Conservation (phyloP, 306 rosid genomes). For the Heteromeles arbutifolia region DNA sequence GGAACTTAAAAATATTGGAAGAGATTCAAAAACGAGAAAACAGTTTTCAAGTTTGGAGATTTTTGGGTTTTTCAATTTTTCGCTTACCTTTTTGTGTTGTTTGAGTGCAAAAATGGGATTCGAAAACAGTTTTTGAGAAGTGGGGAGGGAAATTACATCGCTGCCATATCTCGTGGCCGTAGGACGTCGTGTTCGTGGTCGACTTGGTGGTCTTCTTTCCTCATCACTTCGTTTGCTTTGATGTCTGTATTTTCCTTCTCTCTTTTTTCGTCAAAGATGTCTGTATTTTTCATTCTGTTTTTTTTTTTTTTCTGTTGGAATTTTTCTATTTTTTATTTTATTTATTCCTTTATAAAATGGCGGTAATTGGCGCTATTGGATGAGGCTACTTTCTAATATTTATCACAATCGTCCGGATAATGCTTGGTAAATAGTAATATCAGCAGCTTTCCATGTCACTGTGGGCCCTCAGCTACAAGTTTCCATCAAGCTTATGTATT, state of each 20-base stretch:
- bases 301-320: not conserved
- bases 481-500: not conserved
- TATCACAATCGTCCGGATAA: not conserved
- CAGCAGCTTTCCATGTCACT: not conserved
- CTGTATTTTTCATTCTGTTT: too few relatives aligned
- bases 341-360: not conserved
- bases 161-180: not conserved
- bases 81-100: slow-evolving; percentile 17
- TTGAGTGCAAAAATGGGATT: not conserved
- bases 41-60: not conserved
- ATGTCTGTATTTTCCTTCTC: not conserved
- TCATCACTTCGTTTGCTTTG: not conserved
- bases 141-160: slow-evolving; percentile 5
- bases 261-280: too few relatives aligned
- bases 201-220: not conserved
- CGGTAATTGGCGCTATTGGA: not conserved
- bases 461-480: not conserved
- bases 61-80: slow-evolving; percentile 5
- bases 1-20: not conserved
- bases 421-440: not conserved
- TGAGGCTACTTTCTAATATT: too few relatives aligned
- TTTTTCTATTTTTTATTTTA: too few relatives aligned
- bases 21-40: not conserved
- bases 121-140: not conserved
- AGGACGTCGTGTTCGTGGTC: not conserved